Base-by-base conservation (phyloP, 2,329 filamentous ascomycete species). In the Rosellinia necatrix region DNA sequence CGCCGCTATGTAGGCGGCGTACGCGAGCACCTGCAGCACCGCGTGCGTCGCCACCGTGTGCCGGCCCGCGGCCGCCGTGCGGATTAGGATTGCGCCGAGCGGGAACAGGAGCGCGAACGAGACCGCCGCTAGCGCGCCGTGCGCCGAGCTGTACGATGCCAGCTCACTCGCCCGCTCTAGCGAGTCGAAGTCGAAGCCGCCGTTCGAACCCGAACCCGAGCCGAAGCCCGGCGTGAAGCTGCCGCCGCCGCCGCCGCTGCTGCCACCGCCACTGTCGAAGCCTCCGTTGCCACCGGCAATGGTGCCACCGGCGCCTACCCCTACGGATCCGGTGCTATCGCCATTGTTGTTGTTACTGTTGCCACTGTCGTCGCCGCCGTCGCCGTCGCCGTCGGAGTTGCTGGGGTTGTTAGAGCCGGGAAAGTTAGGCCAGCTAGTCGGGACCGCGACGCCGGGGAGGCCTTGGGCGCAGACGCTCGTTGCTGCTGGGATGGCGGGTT, bases 41-140 rank as follows among this genome's bases (percentile, higher is more conserved):
- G 67, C 77, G 63, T 81, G 78, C 13, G 70, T 46, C 63, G 72
- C 65, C 54, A 77, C 66, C 2, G 71, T 65, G n/a, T 71, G 60
- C 5, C 70, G 67, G 4, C 75, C 71, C n/a, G n/a, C n/a, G 0
- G 73, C 71, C 0, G 75, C 25, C 2, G 74, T 42, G 8, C 78
- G 73, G 64, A 80, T 68, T 21, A 77, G 34, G 40, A 79, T 71
- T 1, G 76, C 70, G 42, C 78, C 77, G 15, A 76, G 46, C 2
- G 78, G 78, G 61, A 80, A 78, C 15, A 80, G 60, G 17, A 74
- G 62, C 9, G 74, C 74, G 53, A 80, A 75, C 22, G 74, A 72
- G 5, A 76, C 15, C 7, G 72, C 64, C 6, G 73, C 75, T 4
- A 80, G 60, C 25, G 75, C 68, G 12, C 76, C 76, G 67, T 80